phyloP scores from a whole-genome alignment of 331 rosid species.

The Prunus yedoensis region DNA sequence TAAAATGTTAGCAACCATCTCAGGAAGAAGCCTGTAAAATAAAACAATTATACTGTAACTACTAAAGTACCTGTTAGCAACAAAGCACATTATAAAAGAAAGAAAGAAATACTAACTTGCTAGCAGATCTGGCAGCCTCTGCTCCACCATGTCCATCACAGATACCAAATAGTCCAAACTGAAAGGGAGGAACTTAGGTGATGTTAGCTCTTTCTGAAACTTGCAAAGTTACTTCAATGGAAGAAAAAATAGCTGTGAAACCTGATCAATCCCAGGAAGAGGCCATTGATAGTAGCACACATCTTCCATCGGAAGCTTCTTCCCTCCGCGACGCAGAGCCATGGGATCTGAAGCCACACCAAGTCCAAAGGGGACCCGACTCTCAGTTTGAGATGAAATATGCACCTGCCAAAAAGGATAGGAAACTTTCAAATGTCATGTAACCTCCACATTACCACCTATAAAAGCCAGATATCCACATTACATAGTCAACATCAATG shows the following conservation, averaged over 20 bases:
- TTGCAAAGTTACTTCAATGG: slow-evolving; percentile 14
- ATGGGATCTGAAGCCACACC: slow-evolving; percentile 97
- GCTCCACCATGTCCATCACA: slow-evolving; percentile 98
- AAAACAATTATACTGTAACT: slow-evolving; percentile 13
- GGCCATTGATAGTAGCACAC: slow-evolving; percentile 96
- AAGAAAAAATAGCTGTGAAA: slow-evolving; percentile 31
- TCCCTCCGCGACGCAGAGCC: slow-evolving; percentile 94
- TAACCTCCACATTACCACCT: background rate
- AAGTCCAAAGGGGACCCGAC: slow-evolving; percentile 73
- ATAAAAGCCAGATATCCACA: background rate
- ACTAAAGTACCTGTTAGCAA: slow-evolving; percentile 5
- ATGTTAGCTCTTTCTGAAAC: slow-evolving; percentile 34
- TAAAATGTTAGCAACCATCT: slow-evolving; percentile 61
- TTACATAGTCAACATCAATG: background rate
- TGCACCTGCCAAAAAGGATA: slow-evolving; percentile 60
- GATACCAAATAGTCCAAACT: slow-evolving; percentile 92
- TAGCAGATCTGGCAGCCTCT: slow-evolving; percentile 86
- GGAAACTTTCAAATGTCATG: background rate
- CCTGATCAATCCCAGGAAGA: slow-evolving; percentile 88
- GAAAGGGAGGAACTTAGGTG: slow-evolving; percentile 39
- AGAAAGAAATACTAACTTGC: slow-evolving; percentile 80
- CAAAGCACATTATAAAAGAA: slow-evolving; percentile 27
- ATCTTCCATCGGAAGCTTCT: slow-evolving; percentile 90
- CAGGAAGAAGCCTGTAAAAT: slow-evolving; percentile 60
- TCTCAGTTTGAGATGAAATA: slow-evolving; percentile 52